Conservation (phyloP, 345 rosid species). For the Hevea brasiliensis region DNA sequence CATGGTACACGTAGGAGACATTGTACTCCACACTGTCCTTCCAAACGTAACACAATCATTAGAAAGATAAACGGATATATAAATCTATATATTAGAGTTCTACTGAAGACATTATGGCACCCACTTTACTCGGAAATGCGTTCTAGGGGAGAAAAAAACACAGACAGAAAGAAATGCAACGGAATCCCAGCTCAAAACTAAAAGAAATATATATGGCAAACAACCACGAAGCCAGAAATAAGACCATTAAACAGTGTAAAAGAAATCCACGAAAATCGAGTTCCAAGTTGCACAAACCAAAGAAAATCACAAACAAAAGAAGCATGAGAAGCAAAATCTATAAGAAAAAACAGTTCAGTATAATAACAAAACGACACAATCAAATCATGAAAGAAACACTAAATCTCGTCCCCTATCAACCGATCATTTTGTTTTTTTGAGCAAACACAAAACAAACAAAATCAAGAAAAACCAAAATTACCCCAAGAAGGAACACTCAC, state of each 20-base stretch:
- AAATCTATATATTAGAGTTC: too few relatives aligned
- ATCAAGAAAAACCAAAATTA: neutral
- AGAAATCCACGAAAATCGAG: neutral
- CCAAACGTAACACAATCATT: neutral
- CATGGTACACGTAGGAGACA: slow-evolving; percentile 38
- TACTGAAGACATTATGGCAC: too few relatives aligned
- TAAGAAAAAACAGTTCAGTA: neutral
- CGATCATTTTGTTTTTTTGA: too few relatives aligned
- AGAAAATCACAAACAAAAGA: neutral
- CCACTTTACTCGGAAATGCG: too few relatives aligned
- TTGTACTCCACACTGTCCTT: slow-evolving; percentile 38
- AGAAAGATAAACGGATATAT: neutral
- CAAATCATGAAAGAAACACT: neutral
- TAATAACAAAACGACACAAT: neutral
- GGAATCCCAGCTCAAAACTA: neutral
- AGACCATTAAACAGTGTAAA: too few relatives aligned
- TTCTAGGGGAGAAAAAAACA: neutral
- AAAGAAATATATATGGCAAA: too few relatives aligned
- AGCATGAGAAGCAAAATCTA: neutral
- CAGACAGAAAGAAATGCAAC: too few relatives aligned
- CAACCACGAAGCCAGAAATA: too few relatives aligned
- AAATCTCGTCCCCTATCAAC: neutral
- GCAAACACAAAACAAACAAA: neutral
- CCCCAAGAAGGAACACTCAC: slow-evolving; percentile 32
- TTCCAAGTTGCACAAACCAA: neutral